These are phyloP conservation scores for Microcyclospora tardicrescens DNA, from an alignment of 2,329 filamentous ascomycete genomes.

Conservation along the genomic window DNA sequence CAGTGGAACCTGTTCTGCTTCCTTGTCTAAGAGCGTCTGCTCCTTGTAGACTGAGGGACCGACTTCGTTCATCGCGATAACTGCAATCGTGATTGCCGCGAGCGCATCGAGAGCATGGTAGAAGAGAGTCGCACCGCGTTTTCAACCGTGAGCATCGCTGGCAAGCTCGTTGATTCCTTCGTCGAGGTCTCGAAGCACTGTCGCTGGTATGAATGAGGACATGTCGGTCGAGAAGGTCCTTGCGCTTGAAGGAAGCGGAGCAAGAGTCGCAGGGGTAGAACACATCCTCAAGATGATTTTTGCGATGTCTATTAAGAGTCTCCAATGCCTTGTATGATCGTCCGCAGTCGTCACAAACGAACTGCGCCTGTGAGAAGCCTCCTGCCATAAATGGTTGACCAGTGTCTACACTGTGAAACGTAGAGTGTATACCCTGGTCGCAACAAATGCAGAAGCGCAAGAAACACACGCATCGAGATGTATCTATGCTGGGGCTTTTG, in stretches of 20 bases:
- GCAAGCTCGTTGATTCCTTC: slow-evolving; percentile 8
- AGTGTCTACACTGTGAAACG: too few species aligned
- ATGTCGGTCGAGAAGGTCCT: slow-evolving; percentile 12
- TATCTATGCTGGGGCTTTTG: too few species aligned
- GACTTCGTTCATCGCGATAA: slow-evolving; percentile 5
- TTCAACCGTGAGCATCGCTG: slow-evolving; percentile 11
- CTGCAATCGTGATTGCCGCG: slow-evolving; percentile 8
- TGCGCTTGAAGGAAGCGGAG: slow-evolving; percentile 11
- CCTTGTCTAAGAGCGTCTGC: too few species aligned
- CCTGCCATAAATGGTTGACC: too few species aligned
- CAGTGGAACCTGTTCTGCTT: too few species aligned
- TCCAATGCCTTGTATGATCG: slow-evolving; percentile 11
- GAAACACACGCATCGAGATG: too few species aligned
- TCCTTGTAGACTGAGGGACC: too few species aligned
- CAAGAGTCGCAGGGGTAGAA: slow-evolving; percentile 9
- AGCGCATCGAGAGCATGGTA: slow-evolving; percentile 8
- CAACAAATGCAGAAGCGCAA: too few species aligned
- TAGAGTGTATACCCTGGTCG: too few species aligned
- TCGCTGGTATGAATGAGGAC: slow-evolving; percentile 7
- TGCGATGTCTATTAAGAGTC: slow-evolving; percentile 10
- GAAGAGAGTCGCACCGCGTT: slow-evolving; percentile 10
- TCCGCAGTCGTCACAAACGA: slow-evolving; percentile 9
- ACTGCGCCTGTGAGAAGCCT: too few species aligned
- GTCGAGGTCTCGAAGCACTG: neutral
- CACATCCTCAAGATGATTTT: slow-evolving; percentile 8